Evolutionary conservation across 1,284 basidiomycete genomes (phyloP).

Genomic region (Stygiomarasmius scandens): DNA sequence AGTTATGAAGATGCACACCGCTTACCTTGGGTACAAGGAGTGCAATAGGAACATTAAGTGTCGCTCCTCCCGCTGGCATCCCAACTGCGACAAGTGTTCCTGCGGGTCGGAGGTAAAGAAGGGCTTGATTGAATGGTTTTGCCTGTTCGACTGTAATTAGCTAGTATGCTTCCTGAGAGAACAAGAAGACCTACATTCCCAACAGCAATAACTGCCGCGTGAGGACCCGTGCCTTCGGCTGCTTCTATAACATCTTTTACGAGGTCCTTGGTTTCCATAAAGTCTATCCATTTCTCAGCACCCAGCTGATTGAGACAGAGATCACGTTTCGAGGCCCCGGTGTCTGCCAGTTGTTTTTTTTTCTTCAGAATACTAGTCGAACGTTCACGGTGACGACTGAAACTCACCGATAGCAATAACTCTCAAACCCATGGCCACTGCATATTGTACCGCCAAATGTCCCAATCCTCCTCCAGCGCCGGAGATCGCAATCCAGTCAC

Average conservation of each 20-base stretch:
- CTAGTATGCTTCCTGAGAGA: slow-evolving; percentile 6
- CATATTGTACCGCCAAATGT: slow-evolving; percentile 64
- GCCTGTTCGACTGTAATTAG: slow-evolving; percentile 30
- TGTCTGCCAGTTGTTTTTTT: slow-evolving; percentile 40
- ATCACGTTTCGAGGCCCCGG: slow-evolving; percentile 64
- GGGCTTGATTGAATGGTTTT: slow-evolving; percentile 64
- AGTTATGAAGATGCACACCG: not conserved
- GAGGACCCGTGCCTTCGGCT: slow-evolving; percentile 65
- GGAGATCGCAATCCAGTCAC: slow-evolving; percentile 71
- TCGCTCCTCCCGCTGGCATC: slow-evolving; percentile 45
- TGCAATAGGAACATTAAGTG: slow-evolving; percentile 52
- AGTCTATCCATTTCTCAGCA: slow-evolving; percentile 74
- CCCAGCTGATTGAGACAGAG: slow-evolving; percentile 57
- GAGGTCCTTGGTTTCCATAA: slow-evolving; percentile 55
- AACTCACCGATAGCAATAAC: slow-evolving; percentile 67
- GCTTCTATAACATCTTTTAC: slow-evolving; percentile 55
- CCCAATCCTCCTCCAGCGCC: slow-evolving; percentile 70
- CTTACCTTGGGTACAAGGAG: slow-evolving; percentile 59
- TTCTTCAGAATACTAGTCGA: too few species aligned
- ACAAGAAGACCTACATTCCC: slow-evolving; percentile 36
- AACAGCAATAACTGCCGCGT: slow-evolving; percentile 65
- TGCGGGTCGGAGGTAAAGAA: slow-evolving; percentile 57
- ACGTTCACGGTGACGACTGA: not conserved
- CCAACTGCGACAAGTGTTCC: slow-evolving; percentile 70
- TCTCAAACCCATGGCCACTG: slow-evolving; percentile 63